These are phyloP conservation scores for Kurtzmaniella fragi DNA, from an alignment of 805 yeast species.

Conservation along the genomic window DNA sequence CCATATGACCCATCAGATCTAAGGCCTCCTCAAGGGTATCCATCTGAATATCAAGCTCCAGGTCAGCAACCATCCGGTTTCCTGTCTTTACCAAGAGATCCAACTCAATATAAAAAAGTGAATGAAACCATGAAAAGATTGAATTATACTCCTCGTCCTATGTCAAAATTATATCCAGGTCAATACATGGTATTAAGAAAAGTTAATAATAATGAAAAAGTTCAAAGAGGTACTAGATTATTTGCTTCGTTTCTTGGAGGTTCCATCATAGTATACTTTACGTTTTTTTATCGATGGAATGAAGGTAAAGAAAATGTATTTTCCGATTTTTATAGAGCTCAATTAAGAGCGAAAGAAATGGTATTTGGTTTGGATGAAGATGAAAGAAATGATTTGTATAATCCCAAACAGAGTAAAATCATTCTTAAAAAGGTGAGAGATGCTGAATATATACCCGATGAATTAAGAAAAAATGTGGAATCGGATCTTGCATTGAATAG, in stretches of 20 bases:
- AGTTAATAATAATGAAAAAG: constrained; percentile 46
- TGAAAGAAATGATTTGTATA: constrained; percentile 60
- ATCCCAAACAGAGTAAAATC: constrained; percentile 36
- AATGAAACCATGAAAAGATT: constrained; percentile 69
- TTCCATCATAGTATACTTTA: constrained; percentile 50
- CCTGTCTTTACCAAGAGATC: constrained; percentile 56
- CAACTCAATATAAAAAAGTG: constrained; percentile 62
- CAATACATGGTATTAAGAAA: constrained; percentile 67
- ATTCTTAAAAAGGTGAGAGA: constrained; percentile 41
- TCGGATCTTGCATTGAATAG: constrained; percentile 51
- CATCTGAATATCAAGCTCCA: constrained; percentile 72
- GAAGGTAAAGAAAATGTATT: constrained; percentile 76
- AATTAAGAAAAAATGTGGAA: constrained; percentile 40
- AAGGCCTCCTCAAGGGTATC: constrained; percentile 82
- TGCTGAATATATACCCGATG: constrained; percentile 37
- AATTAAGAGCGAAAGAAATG: constrained; percentile 51
- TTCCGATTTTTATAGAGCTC: constrained; percentile 59
- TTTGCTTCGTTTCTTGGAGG: constrained; percentile 49
- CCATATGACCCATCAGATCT: constrained; percentile 76
- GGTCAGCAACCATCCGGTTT: constrained; percentile 52
- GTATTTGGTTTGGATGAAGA: constrained; percentile 53
- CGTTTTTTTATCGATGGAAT: constrained; percentile 80
- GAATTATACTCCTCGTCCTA: constrained; percentile 76
- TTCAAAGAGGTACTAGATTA: constrained; percentile 56
- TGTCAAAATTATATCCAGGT: constrained; percentile 70